Percentiles rank a stretch among this genome's conserved stretches.
phyloP scores from a whole-genome alignment of 108 stramenopile genomes.

The Nannochloropsis gaditana region DNA sequence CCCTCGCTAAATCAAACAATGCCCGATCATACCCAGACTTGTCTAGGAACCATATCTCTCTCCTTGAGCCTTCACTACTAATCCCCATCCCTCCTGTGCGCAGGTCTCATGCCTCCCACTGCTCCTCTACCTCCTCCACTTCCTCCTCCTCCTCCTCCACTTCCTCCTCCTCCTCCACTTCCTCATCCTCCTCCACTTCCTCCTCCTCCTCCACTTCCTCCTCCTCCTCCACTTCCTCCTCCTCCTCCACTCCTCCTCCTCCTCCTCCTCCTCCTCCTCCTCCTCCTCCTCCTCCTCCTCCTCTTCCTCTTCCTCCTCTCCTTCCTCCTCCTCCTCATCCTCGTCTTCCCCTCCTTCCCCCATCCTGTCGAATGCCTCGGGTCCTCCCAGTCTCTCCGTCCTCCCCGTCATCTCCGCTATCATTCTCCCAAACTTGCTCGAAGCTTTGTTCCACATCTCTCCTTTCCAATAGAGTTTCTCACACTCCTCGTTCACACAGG shows the following conservation, averaged over 20 bases:
- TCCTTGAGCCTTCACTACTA: no score
- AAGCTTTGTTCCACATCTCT: not conserved
- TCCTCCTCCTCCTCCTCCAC: not conserved
- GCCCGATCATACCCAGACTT: no score
- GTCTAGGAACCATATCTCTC: no score
- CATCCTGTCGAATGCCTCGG: not conserved
- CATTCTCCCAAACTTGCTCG: not conserved
- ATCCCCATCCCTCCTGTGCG: no score
- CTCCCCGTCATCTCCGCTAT: not conserved
- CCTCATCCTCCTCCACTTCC: constrained; percentile 25
- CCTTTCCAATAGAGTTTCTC: constrained; percentile 3
- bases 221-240: no score
- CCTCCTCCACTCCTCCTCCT: no score
- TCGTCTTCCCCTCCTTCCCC: not conserved
- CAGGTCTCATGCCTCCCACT: not conserved
- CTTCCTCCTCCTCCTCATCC: constrained; percentile 14
- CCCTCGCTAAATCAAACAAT: no score
- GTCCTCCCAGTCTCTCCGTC: not conserved
- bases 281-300: not conserved
- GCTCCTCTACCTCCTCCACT: not conserved
- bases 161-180: constrained; percentile 14
- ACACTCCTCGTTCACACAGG: not conserved
- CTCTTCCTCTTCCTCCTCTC: not conserved
- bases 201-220: no score
- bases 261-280: no score